A percentile compares a stretch with the other conserved stretches of the same genome.
These are phyloP conservation scores for Entomortierella lignicola DNA, from an alignment of 192 early-diverging fungal genomes.

Conservation along the genomic window DNA sequence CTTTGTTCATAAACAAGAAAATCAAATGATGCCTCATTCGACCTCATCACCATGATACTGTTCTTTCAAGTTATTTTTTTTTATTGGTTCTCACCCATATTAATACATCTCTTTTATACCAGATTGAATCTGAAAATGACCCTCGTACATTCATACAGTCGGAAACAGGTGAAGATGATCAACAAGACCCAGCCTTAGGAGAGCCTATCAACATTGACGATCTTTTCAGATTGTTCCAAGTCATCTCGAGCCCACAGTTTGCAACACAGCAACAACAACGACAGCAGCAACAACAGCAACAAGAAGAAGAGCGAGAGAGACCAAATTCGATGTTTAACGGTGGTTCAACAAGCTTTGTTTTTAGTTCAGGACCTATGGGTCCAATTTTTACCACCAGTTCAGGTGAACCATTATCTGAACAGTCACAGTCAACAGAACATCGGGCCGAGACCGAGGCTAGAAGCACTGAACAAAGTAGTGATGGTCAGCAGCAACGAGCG, in stretches of 20 bases:
- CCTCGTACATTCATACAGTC: slow-evolving; percentile 49
- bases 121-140: slow-evolving; percentile 61
- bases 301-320: slow-evolving; percentile 1
- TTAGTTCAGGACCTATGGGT: slow-evolving; percentile 19
- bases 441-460: not conserved
- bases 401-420: not conserved
- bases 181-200: slow-evolving; percentile 2
- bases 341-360: slow-evolving; percentile 13
- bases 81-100: not conserved
- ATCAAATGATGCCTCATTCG: no score
- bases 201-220: slow-evolving; percentile 29
- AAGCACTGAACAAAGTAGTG: not conserved
- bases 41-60: not conserved
- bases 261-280: slow-evolving; percentile 15
- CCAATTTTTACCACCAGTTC: not conserved
- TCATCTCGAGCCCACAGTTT: slow-evolving; percentile 11
- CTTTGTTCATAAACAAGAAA: not conserved
- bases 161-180: slow-evolving; percentile 1
- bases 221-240: slow-evolving; percentile 24
- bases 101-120: not conserved
- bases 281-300: slow-evolving; percentile 22
- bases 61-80: not conserved
- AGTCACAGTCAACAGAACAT: not conserved
- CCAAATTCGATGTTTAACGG: not conserved
- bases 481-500: not conserved